phyloP scores from a whole-genome alignment of 108 stramenopile genomes.

The Craspedostauros australis region DNA sequence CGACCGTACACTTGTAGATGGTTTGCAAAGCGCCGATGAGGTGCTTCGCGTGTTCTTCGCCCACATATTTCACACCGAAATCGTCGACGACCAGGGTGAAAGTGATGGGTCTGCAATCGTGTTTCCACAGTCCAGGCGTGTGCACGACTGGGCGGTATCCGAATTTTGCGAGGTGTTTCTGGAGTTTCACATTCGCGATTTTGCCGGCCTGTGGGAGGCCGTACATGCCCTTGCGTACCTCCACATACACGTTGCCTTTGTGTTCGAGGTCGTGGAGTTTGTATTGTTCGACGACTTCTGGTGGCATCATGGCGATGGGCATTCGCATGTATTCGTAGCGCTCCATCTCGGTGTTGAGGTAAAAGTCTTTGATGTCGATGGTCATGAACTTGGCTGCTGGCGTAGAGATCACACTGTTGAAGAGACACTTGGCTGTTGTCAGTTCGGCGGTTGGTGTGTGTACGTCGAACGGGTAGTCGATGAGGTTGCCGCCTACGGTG shows the following conservation, averaged over 20 bases:
- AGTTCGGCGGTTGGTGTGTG: conserved; percentile 32
- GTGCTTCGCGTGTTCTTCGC: conserved; percentile 26
- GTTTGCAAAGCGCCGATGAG: conserved; percentile 20
- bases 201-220: conserved; percentile 41
- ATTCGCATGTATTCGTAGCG: no score
- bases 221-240: conserved; percentile 34
- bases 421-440: conserved; percentile 27
- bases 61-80: conserved; percentile 37
- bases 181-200: conserved; percentile 25
- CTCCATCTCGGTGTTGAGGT: conserved; percentile 30
- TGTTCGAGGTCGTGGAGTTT: conserved; percentile 9
- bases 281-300: conserved; percentile 28
- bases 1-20: conserved; percentile 9
- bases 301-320: conserved; percentile 21
- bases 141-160: conserved; percentile 17
- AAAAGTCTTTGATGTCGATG: conserved; percentile 36
- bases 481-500: conserved; percentile 29
- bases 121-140: conserved; percentile 35
- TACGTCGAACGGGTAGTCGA: conserved; percentile 23
- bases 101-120: conserved; percentile 12
- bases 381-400: conserved; percentile 14
- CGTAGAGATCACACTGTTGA: conserved; percentile 45
- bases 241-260: conserved; percentile 5
- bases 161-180: background rate
- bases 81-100: conserved; percentile 53